Percentiles rank a stretch among this genome's conserved stretches.
These are phyloP conservation scores for Ogataea polymorpha DNA, from an alignment of 805 yeast genomes.

Conservation along the genomic window DNA sequence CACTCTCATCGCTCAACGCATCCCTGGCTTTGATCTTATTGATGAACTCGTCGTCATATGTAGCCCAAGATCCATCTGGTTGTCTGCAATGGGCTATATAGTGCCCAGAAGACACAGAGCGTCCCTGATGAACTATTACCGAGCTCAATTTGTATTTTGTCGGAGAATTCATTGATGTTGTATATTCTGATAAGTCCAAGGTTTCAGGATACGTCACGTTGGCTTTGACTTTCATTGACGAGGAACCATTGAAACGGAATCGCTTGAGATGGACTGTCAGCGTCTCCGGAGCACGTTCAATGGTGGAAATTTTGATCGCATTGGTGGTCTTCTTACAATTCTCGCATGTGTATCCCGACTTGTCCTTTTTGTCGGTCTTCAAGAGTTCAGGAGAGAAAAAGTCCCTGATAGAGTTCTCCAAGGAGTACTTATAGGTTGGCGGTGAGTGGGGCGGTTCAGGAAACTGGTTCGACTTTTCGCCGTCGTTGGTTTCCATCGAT, in stretches of 20 bases:
- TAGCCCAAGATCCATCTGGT: conserved; percentile 90
- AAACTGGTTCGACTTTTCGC: conserved; percentile 3
- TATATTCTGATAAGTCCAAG: conserved; percentile 68
- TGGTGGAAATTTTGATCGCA: conserved; percentile 73
- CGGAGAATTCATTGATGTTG: conserved; percentile 43
- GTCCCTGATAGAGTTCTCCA: conserved; percentile 72
- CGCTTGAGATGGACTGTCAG: conserved; percentile 84
- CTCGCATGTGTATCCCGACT: conserved; percentile 84
- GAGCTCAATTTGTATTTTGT: conserved; percentile 69
- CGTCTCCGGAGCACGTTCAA: conserved; percentile 84
- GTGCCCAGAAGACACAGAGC: conserved; percentile 90
- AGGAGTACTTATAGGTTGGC: conserved; percentile 45
- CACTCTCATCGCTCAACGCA: conserved; percentile 80
- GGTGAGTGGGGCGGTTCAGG: not conserved
- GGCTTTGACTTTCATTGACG: conserved; percentile 82
- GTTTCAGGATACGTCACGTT: conserved; percentile 77
- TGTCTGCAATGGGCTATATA: conserved; percentile 88
- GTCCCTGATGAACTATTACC: conserved; percentile 91
- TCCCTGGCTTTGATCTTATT: conserved; percentile 67
- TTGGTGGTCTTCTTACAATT: conserved; percentile 73
- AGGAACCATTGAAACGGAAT: conserved; percentile 78
- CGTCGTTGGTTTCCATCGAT: conserved; percentile 2
- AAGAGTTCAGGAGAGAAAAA: conserved; percentile 82
- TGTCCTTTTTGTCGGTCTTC: conserved; percentile 61
- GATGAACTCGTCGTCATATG: conserved; percentile 90